A percentile compares a stretch with the other conserved stretches of the same genome.
phyloP scores from a whole-genome alignment of 1,284 basidiomycete species.

The Phlebopus sp. region DNA sequence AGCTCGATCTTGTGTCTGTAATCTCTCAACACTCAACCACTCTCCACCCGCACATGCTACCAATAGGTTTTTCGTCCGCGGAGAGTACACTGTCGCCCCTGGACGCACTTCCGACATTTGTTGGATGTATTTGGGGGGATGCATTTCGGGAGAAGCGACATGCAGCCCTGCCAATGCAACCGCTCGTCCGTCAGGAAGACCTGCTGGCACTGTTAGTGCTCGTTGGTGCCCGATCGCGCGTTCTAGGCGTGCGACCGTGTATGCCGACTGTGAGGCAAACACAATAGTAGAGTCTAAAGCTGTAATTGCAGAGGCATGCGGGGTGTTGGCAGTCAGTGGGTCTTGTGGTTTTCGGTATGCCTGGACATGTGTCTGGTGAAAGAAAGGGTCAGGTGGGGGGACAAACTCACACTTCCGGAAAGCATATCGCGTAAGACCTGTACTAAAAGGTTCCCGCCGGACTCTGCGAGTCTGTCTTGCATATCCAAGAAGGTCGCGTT shows the following conservation, averaged over 20 bases:
- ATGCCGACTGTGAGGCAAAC: slow-evolving; percentile 57
- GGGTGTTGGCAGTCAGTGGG: slow-evolving; percentile 37
- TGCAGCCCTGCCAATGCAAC: slow-evolving; percentile 24
- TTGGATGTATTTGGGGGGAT: not conserved
- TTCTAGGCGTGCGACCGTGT: slow-evolving; percentile 54
- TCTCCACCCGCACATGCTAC: slow-evolving; percentile 12
- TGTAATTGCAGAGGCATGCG: slow-evolving; percentile 63
- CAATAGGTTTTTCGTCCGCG: slow-evolving; percentile 9
- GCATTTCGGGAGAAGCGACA: slow-evolving; percentile 8
- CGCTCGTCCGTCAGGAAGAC: slow-evolving; percentile 41
- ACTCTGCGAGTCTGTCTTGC: slow-evolving; percentile 56
- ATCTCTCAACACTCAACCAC: slow-evolving; percentile 3
- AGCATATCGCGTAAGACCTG: slow-evolving; percentile 66
- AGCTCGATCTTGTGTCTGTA: slow-evolving; percentile 8
- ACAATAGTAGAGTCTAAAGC: slow-evolving; percentile 52
- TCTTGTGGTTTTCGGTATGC: slow-evolving; percentile 44
- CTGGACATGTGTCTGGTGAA: slow-evolving; percentile 30
- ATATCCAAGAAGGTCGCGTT: slow-evolving; percentile 53
- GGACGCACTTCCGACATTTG: not conserved
- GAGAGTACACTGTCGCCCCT: slow-evolving; percentile 31
- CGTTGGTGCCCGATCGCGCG: slow-evolving; percentile 79
- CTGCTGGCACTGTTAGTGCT: slow-evolving; percentile 40
- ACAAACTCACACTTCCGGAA: slow-evolving; percentile 28
- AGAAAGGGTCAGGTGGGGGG: slow-evolving; percentile 31
- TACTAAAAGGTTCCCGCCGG: slow-evolving; percentile 74